A percentile compares a stretch with the other conserved stretches of the same genome.
Evolutionary conservation across 768 basidiomycete species (phyloP).

Genomic region (Epithele typhae): DNA sequence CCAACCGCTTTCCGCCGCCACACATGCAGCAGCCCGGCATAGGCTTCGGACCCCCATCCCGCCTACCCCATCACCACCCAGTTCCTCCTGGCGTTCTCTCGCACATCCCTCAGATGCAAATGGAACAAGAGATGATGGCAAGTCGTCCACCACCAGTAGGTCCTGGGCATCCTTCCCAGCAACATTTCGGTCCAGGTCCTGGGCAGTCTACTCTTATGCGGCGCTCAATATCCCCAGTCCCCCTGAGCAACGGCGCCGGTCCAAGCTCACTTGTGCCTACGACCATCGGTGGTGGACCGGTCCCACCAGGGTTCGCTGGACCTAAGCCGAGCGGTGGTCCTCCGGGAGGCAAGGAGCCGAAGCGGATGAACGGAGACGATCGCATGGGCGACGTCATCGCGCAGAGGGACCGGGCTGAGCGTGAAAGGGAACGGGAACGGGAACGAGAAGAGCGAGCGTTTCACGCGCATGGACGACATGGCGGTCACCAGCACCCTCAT

Average conservation of each 20-base stretch:
- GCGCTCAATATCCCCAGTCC: constrained; percentile 26
- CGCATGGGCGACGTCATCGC: constrained; percentile 10
- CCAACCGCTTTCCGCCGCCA: constrained; percentile 10
- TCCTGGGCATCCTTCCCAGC: constrained; percentile 13
- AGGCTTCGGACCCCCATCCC: constrained; percentile 16
- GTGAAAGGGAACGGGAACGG: constrained; percentile 20
- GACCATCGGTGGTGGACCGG: constrained; percentile 8
- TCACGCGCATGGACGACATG: constrained; percentile 10
- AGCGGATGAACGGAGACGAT: constrained; percentile 17
- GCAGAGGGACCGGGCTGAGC: constrained; percentile 12
- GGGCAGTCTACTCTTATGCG: constrained; percentile 17
- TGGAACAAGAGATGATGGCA: constrained; percentile 21
- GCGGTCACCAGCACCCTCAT: constrained; percentile 13
- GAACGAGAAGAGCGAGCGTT: constrained; percentile 12
- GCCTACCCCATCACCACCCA: constrained; percentile 21
- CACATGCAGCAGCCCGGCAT: constrained; percentile 10
- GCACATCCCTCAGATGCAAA: constrained; percentile 13
- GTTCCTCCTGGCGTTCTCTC: constrained; percentile 20
- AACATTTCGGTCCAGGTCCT: constrained; percentile 8
- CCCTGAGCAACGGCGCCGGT: constrained; percentile 13
- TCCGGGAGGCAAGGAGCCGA: constrained; percentile 12
- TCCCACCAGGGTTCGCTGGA: constrained; percentile 11
- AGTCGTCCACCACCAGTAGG: constrained; percentile 17
- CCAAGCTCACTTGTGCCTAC: constrained; percentile 6
- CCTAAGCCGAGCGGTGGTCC: constrained; percentile 16